A percentile compares a stretch with the other conserved stretches of the same genome.
These are phyloP conservation scores for Pinguiococcus pyrenoidosus DNA, from an alignment of 108 stramenopile genomes.

Conservation along the genomic window DNA sequence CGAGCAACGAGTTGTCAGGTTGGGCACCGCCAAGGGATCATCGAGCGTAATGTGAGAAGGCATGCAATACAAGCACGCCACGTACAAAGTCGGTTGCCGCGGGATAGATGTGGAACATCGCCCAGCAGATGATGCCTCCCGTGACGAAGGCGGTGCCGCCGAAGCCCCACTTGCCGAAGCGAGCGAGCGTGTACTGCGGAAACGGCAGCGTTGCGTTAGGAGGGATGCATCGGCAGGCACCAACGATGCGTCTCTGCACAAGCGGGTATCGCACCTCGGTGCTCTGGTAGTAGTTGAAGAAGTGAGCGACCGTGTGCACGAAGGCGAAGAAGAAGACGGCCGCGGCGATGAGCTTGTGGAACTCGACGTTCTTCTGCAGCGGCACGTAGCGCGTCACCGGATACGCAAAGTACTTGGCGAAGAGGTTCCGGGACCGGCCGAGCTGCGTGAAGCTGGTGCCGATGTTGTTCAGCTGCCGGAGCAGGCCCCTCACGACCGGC, in stretches of 20 bases:
- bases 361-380: constrained; percentile 26
- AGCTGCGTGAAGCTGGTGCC: not conserved
- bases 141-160: constrained; percentile 18
- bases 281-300: constrained; percentile 7
- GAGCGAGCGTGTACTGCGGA: constrained; percentile 5
- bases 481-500: constrained; percentile 7
- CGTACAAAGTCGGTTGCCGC: constrained; percentile 13
- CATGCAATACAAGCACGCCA: no score
- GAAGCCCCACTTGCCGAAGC: constrained; percentile 12
- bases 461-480: constrained; percentile 17
- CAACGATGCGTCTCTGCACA: no score
- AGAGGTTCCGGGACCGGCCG: not conserved
- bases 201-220: no score
- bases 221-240: not conserved
- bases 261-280: no score
- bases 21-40: no score
- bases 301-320: constrained; percentile 23
- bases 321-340: constrained; percentile 8
- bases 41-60: no score
- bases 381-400: constrained; percentile 22
- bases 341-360: constrained; percentile 30
- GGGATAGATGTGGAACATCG: constrained; percentile 26
- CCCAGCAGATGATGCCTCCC: constrained; percentile 13
- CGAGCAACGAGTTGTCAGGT: no score
- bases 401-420: constrained; percentile 5